Evolutionary conservation across 176 grass and related monocot species (phyloP).

Genomic region (Cenchrus fungigraminus): DNA sequence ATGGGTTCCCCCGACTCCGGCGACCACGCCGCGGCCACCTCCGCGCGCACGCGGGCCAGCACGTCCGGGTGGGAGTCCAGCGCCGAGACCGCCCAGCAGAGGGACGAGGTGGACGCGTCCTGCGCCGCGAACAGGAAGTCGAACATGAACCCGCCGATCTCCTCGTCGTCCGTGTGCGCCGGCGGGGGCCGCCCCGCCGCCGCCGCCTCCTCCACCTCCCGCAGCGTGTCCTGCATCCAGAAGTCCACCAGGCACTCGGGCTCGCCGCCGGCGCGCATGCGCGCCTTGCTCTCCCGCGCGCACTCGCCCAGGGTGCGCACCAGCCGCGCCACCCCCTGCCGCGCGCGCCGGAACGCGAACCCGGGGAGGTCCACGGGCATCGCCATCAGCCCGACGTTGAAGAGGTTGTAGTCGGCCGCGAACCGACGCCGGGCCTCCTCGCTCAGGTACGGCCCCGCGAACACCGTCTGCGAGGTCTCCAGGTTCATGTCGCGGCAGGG

Average conservation of each 20-base stretch:
- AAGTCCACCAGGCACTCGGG: slow-evolving; percentile 82
- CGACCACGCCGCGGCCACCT: slow-evolving; percentile 59
- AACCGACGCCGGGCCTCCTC: slow-evolving; percentile 53
- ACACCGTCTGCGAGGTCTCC: slow-evolving; percentile 90
- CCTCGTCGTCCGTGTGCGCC: slow-evolving; percentile 51
- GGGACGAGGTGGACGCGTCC: slow-evolving; percentile 90
- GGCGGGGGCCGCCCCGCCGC: slow-evolving; percentile 31
- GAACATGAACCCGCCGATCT: slow-evolving; percentile 71
- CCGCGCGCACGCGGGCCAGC: slow-evolving; percentile 66
- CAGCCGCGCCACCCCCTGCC: slow-evolving; percentile 67
- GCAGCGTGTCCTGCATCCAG: slow-evolving; percentile 78
- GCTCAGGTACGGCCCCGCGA: slow-evolving; percentile 72
- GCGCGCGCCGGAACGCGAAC: slow-evolving; percentile 76
- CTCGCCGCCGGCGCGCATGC: slow-evolving; percentile 62
- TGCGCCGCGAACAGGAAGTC: slow-evolving; percentile 95
- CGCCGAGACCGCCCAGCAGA: slow-evolving; percentile 70
- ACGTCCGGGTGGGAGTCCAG: slow-evolving; percentile 86
- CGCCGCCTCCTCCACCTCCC: slow-evolving; percentile 56
- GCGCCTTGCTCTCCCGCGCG: slow-evolving; percentile 61
- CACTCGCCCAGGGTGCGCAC: slow-evolving; percentile 56
- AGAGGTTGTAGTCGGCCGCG: slow-evolving; percentile 69
- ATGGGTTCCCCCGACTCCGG: slow-evolving; percentile 67
- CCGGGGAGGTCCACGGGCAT: slow-evolving; percentile 82
- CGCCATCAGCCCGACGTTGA: slow-evolving; percentile 86
- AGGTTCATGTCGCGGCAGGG: slow-evolving; percentile 92